Base-by-base conservation (phyloP, 225 moss, liverwort and hornwort species). In the Anthoceros angustus region DNA sequence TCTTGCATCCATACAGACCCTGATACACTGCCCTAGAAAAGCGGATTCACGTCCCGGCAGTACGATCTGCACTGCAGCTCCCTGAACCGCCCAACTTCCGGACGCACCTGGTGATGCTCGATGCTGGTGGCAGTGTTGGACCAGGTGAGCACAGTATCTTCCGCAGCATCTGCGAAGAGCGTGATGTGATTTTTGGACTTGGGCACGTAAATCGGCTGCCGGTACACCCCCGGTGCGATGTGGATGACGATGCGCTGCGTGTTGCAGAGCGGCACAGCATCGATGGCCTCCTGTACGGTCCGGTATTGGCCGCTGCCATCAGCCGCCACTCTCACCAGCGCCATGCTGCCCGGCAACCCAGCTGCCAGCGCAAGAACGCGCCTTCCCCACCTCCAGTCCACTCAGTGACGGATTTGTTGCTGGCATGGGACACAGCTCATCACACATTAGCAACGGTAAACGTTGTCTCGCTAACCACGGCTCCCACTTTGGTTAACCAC, bases 201-300 rank as follows among this genome's bases (percentile, higher is more conserved):
- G 16, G 86, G 85, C 20, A 95, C 75, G 67, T 95, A 95, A 67
- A 95, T 67, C 1, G 95, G 88, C 69, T 91, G 86, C 25, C 64
- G 88, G 72, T 95, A 91, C 50, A 86, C 69, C 20, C 95, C 95
- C 10, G 83, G 81, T 16, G 86, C 86, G 20, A 95, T 69, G 3
- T 73, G 69, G 62, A 95, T 87, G 38, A 95, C 77, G 8, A 87
- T 79, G 61, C 95, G 83, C 74, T 82, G 83, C 62, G 42, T 80
- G 70, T 95, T 95, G 64, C 75, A 68, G 43, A 86, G 71, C 21
- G 88, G 95, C 14, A 91, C 16, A 2, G 76, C 68, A 66, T 95
- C 91, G 43, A 95, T 82, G 8, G 95, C 95, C 62, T 86, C 95
- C 73, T 95, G 95, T 75, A 91, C 86, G 39, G 76, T 85, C 25